Base-by-base conservation (phyloP, 1,139 yeast species). In the Trichomonascaceae sp. region DNA sequence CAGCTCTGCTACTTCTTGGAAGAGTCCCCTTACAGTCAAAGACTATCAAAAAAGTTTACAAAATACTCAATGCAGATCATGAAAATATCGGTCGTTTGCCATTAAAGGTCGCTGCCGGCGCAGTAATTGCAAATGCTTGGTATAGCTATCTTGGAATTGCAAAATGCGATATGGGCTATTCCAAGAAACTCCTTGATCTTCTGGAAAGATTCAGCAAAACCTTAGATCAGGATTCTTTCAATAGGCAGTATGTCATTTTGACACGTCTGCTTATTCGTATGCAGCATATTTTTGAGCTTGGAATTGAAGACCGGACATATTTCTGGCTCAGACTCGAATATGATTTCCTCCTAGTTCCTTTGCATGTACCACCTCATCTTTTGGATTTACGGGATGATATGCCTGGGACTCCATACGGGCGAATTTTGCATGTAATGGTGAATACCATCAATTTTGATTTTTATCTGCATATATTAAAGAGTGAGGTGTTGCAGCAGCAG, bases 351-450 rank as follows among this genome's bases (percentile, higher is more conserved):
- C 43, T 49, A 13, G 52, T 55, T 43, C 54, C 58, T 8, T 18
- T 55, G 32, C 44, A 50, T 45, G 45, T 53, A 7, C 49, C 55
- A 7, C 47, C 51, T 7, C 38, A 51, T 38, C 45, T 54, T 36
- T 46, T 54, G 6, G 56, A 54, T 45, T 38, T 54, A 18, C 46
- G 56, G 13, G 56, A 54, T 24, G 56, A 48, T 9, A 32, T 54
- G 24, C 56, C 56, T 1, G 56, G 51, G n/a, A 49, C 52, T n/a
- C 55, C 55, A 6, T 32, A 50, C 12, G 53, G 53, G 3, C 39
- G 50, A 12, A 53, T 55, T 8, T 41, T 55, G 6, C 58, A 55
- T 30, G 56, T 47, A 15, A 18, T 55, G 52, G 53, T 41, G 30
- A 55, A 55, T 45, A 49, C 53, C 7, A 43, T 55, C 43, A 30